Percentiles rank a stretch among this genome's conserved stretches.
These are phyloP conservation scores for Eimeria tenella DNA, from an alignment of 169 alveolate genomes.

Conservation along the genomic window DNA sequence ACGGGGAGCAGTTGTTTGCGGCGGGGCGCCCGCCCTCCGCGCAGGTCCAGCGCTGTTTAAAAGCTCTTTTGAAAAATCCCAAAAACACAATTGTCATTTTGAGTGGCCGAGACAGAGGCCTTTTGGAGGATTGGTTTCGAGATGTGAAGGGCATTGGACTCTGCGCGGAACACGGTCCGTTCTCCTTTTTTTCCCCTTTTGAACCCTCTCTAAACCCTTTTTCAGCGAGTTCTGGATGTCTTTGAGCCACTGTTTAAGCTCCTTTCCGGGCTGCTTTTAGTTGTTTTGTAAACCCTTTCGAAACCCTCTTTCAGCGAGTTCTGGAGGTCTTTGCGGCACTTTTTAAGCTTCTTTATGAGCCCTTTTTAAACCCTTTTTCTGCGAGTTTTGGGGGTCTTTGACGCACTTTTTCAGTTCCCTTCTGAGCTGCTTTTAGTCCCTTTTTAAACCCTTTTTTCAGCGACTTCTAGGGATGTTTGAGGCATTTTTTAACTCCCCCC, in stretches of 20 bases:
- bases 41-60: slow-evolving; percentile 43
- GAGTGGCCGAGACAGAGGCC: slow-evolving; percentile 83
- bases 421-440: background rate
- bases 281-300: background rate
- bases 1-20: slow-evolving; percentile 63
- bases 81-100: slow-evolving; percentile 83
- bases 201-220: background rate
- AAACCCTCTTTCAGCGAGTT: background rate
- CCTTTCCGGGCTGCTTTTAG: background rate
- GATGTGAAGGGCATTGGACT: slow-evolving; percentile 72
- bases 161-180: slow-evolving; percentile 74
- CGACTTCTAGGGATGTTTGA: background rate
- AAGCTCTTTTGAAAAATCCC: slow-evolving; percentile 40
- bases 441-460: background rate
- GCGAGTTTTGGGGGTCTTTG: no score
- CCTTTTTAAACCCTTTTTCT: no score
- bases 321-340: background rate
- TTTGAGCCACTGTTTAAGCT: background rate
- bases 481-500: background rate
- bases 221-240: background rate
- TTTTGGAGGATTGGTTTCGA: slow-evolving; percentile 83
- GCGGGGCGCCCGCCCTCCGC: slow-evolving; percentile 70
- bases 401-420: background rate
- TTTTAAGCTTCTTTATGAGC: background rate
- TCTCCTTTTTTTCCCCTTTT: background rate